phyloP scores from a whole-genome alignment of 768 basidiomycete species.

The Suillus cothurnatus region DNA sequence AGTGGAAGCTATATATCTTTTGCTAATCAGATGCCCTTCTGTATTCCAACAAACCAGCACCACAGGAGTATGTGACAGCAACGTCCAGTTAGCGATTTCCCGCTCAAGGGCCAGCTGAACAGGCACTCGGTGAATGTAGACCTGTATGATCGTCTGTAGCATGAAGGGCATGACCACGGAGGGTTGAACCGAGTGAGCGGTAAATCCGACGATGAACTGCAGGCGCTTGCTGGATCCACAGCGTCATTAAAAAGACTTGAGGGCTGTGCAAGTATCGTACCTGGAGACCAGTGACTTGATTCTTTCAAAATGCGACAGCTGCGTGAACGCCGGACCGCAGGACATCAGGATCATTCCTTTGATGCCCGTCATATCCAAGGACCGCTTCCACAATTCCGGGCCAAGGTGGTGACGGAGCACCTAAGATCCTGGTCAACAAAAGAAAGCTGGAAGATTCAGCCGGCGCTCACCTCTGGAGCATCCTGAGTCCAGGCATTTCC shows the following conservation, averaged over 20 bases:
- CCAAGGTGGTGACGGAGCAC: background rate
- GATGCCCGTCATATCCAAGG: background rate
- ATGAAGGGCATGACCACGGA: background rate
- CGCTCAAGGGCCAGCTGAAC: background rate
- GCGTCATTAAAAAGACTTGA: background rate
- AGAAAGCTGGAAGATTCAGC: background rate
- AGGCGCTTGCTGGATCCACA: background rate
- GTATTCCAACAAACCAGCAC: background rate
- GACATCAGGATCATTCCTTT: background rate
- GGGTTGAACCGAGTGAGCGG: background rate
- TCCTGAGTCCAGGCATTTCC: background rate
- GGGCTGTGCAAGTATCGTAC: background rate
- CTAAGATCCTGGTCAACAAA: background rate
- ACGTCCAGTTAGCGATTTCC: background rate
- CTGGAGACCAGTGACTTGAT: background rate
- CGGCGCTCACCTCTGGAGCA: background rate
- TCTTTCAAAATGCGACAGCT: background rate
- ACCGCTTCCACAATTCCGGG: background rate
- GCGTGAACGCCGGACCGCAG: background rate
- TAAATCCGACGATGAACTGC: background rate
- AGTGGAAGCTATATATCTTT: background rate
- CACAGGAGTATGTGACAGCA: background rate
- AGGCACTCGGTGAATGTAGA: background rate
- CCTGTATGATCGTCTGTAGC: background rate
- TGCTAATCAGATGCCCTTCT: background rate